Evolutionary conservation across 805 yeast genomes (phyloP).

Genomic region (Spathaspora gorwiae): DNA sequence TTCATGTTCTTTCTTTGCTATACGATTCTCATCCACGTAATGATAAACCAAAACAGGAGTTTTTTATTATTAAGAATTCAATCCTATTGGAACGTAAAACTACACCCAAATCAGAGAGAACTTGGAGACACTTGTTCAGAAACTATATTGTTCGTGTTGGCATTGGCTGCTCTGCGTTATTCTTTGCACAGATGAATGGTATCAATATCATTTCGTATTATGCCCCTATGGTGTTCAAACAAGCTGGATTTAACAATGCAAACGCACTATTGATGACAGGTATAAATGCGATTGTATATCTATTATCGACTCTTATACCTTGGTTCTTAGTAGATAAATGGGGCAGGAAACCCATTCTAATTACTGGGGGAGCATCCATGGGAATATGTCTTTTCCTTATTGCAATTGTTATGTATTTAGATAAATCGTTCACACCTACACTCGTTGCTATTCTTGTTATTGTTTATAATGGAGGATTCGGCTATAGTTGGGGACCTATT

Average conservation of each 20-base stretch:
- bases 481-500: constrained; percentile 45
- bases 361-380: constrained; percentile 39
- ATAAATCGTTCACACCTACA: constrained; percentile 30
- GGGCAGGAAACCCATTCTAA: constrained; percentile 43
- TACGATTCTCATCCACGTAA: constrained; percentile 26
- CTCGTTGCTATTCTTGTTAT: constrained; percentile 33
- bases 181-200: constrained; percentile 48
- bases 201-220: constrained; percentile 56
- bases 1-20: constrained; percentile 23
- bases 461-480: constrained; percentile 40
- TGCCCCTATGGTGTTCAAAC: constrained; percentile 51
- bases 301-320: constrained; percentile 38
- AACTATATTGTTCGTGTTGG: constrained; percentile 32
- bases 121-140: constrained; percentile 39
- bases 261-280: constrained; percentile 43
- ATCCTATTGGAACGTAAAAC: constrained; percentile 34
- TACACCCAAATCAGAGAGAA: constrained; percentile 36
- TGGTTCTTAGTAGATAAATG: constrained; percentile 44
- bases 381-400: constrained; percentile 30
- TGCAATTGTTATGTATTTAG: constrained; percentile 30
- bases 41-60: constrained; percentile 36
- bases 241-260: constrained; percentile 41
- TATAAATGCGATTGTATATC: constrained; percentile 35
- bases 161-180: constrained; percentile 40
- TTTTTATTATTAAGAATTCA: constrained; percentile 43